phyloP scores from a whole-genome alignment of 176 grass and related monocot species.

The Microstegium vimineum region DNA sequence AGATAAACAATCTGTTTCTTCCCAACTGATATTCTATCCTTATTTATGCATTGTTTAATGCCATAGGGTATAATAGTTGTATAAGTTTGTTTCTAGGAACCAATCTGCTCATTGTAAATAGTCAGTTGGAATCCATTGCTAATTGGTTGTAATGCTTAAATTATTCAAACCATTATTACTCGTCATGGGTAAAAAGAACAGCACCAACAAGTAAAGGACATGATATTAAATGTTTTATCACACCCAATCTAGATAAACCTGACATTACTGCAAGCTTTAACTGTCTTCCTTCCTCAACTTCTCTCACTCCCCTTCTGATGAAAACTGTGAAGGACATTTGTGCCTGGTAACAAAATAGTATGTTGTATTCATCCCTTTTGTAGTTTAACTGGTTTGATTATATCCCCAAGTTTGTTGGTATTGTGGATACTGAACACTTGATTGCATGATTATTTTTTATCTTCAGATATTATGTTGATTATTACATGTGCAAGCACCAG shows the following conservation, averaged over 20 bases:
- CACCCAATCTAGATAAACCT: slow-evolving; percentile 22
- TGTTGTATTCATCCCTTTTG: background rate
- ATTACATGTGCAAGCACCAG: background rate
- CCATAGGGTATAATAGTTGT: background rate
- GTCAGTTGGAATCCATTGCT: background rate
- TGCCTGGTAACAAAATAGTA: background rate
- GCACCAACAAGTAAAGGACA: background rate
- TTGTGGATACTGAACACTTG: background rate
- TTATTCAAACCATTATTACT: slow-evolving; percentile 11
- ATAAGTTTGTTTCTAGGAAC: slow-evolving; percentile 3
- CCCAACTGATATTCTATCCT: background rate
- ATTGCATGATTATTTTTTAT: background rate
- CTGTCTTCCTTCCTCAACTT: background rate
- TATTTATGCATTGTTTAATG: slow-evolving; percentile 21
- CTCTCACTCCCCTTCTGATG: background rate
- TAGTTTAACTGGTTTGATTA: background rate
- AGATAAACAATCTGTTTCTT: background rate
- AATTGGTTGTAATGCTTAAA: slow-evolving; percentile 8
- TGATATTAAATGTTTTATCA: background rate
- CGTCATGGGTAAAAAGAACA: slow-evolving; percentile 1
- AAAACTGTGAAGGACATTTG: background rate
- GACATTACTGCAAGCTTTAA: background rate
- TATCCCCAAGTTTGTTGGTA: background rate
- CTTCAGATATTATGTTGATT: slow-evolving; percentile 12
- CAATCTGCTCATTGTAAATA: background rate